phyloP scores from a whole-genome alignment of 2,329 filamentous ascomycete species.

The Xylariaceae sp. region DNA sequence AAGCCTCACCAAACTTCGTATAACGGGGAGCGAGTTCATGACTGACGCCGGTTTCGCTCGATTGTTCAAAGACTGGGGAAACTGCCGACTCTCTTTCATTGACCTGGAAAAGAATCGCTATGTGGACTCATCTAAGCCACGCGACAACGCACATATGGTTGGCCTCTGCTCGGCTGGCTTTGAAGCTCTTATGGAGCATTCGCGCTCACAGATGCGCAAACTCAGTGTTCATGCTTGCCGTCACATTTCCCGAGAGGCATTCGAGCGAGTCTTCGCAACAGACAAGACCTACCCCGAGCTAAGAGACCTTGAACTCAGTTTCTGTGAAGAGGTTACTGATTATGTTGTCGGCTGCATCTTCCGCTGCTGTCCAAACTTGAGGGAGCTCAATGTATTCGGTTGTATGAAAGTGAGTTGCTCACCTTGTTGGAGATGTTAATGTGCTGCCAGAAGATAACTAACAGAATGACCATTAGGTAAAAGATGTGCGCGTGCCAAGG shows the following conservation, averaged over 20 bases:
- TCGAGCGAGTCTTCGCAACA: slow-evolving; percentile 68
- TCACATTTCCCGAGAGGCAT: slow-evolving; percentile 70
- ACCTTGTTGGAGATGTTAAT: background rate
- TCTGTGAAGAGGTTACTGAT: slow-evolving; percentile 67
- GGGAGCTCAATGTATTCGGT: slow-evolving; percentile 61
- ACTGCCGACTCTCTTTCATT: slow-evolving; percentile 65
- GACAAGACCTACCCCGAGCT: slow-evolving; percentile 65
- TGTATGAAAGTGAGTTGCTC: slow-evolving; percentile 56
- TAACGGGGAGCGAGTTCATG: slow-evolving; percentile 72
- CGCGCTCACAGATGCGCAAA: slow-evolving; percentile 60
- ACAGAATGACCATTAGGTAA: slow-evolving; percentile 27
- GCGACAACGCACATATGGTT: slow-evolving; percentile 61
- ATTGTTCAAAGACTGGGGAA: slow-evolving; percentile 75
- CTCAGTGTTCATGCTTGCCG: slow-evolving; percentile 83
- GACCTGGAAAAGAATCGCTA: slow-evolving; percentile 78
- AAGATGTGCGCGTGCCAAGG: slow-evolving; percentile 38
- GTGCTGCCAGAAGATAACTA: slow-evolving; percentile 12
- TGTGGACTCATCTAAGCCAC: slow-evolving; percentile 67
- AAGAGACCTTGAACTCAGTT: slow-evolving; percentile 71
- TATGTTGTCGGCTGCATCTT: slow-evolving; percentile 63
- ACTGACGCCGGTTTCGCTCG: slow-evolving; percentile 71
- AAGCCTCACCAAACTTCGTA: slow-evolving; percentile 70
- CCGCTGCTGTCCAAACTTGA: slow-evolving; percentile 58
- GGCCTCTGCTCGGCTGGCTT: slow-evolving; percentile 78
- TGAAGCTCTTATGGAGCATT: slow-evolving; percentile 79